phyloP scores from a whole-genome alignment of 768 basidiomycete species.

The Guyanaporus albipodus region DNA sequence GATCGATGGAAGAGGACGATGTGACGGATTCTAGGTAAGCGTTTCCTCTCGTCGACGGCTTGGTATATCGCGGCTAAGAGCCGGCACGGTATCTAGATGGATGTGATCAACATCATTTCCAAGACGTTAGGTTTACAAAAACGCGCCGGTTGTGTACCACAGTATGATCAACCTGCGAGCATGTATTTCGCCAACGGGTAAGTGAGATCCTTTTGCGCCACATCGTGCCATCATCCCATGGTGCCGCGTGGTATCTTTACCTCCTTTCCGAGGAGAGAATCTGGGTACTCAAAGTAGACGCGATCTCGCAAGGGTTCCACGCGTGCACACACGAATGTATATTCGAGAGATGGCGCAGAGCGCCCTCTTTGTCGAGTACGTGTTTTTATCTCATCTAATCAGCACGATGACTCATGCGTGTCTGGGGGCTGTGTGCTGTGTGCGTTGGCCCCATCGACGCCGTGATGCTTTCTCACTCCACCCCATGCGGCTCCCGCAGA shows the following conservation, averaged over 20 bases:
- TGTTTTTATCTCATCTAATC: conserved; percentile 17
- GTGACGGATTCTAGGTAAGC: conserved; percentile 70
- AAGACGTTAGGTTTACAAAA: conserved; percentile 61
- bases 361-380: conserved; percentile 60
- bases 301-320: no score
- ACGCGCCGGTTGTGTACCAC: conserved; percentile 57
- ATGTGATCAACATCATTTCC: conserved; percentile 66
- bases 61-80: not conserved
- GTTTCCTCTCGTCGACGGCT: not conserved
- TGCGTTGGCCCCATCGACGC: not conserved
- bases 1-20: conserved; percentile 64
- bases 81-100: conserved; percentile 43
- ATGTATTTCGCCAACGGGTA: conserved; percentile 60
- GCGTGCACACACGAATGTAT: conserved; percentile 65
- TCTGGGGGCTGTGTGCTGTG: conserved; percentile 3
- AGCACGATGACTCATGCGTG: conserved; percentile 6
- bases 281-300: not conserved
- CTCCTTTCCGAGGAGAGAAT: conserved; percentile 2
- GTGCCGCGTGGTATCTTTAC: conserved; percentile 3
- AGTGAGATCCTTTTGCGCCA: conserved; percentile 12
- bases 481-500: conserved; percentile 30
- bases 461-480: conserved; percentile 1
- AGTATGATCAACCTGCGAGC: conserved; percentile 52
- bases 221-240: conserved; percentile 2
- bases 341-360: conserved; percentile 60